Base-by-base conservation (phyloP, 2,329 filamentous ascomycete genomes). In the Amesomyces nigricolor region DNA sequence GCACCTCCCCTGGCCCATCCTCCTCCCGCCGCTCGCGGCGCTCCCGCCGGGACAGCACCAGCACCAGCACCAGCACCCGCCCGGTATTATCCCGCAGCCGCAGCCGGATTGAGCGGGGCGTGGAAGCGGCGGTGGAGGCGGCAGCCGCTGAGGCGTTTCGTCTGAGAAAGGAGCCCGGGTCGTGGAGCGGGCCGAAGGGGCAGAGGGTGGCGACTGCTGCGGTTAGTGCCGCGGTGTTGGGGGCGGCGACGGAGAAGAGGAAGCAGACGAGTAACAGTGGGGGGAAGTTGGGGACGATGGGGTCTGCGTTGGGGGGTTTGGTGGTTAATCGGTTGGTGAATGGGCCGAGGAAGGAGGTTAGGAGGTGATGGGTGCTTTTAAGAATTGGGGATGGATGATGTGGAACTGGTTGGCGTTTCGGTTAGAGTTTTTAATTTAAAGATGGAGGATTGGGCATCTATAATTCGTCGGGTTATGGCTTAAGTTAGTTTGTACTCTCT, bases 261-360 rank as follows among this genome's bases (percentile, higher is more conserved):
- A 52, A 44, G 37, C 26, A 47, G 29, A 51, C 56, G 11, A 17
- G n/a, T 9, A 30, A 47, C 8, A 38, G 47, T 1, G 38, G 56
- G 0, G 46, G 57, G 8, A 58, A 53, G 53, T 30, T 58, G 46
- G 58, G 59, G 2, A 58, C 58, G 42, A 5, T 60, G 6, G 60
- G 58, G 13, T 56, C 58, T 40, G 58, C 63, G 1, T 13, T 65
- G 4, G 63, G 62, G 0, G 64, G 63, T 6, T 51, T 65, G 56
- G 44, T 63, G 44, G 54, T 66, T 11, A 66, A 64, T 51, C 52
- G 64, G 52, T 10, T 66, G 38, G 48, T 66, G 9, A 65, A 66
- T 49, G 64, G 64, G 39, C 51, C 62, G 35, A 53, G 60, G 58
- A 58, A 50, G 47, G 61, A 64, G 40, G 44, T 64, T 37, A 58